These are phyloP conservation scores for Conringia planisiliqua DNA, from an alignment of 345 rosid species.

Conservation along the genomic window DNA sequence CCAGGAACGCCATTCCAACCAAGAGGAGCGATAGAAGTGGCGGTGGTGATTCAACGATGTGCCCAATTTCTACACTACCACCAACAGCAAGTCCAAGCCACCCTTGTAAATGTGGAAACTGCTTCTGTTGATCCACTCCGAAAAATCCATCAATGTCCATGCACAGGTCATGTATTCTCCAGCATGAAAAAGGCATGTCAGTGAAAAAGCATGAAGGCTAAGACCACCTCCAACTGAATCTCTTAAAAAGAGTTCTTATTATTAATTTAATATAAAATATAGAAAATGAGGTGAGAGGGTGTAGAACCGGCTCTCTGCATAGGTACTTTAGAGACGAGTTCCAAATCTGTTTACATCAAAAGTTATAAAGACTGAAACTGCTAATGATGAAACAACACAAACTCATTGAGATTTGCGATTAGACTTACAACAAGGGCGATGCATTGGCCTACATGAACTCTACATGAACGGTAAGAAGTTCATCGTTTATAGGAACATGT, in stretches of 20 bases:
- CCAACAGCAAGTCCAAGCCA: constrained; percentile 89
- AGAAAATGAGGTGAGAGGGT: too few species aligned
- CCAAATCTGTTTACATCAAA: too few species aligned
- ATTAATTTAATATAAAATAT: too few species aligned
- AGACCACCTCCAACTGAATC: too few species aligned
- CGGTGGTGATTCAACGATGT: constrained; percentile 90
- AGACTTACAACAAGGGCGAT: too few species aligned
- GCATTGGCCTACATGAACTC: too few species aligned
- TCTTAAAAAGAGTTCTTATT: too few species aligned
- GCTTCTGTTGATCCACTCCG: constrained; percentile 80
- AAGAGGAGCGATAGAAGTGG: constrained; percentile 88
- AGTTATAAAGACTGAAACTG: too few species aligned
- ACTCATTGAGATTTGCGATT: too few species aligned
- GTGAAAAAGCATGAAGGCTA: constrained; percentile 1
- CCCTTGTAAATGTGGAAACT: constrained; percentile 83
- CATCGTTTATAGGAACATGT: constrained; percentile 41
- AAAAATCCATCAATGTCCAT: constrained; percentile 59
- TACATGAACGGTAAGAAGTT: constrained; percentile 63
- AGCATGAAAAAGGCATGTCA: not conserved
- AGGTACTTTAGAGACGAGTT: too few species aligned
- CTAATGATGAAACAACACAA: too few species aligned
- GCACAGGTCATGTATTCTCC: constrained; percentile 86
- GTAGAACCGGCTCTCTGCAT: too few species aligned
- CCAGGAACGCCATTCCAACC: constrained; percentile 84
- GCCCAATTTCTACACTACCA: constrained; percentile 82